Evolutionary conservation across 371 early-diverging fungal genomes (phyloP).

Genomic region (Batkoa obscura): DNA sequence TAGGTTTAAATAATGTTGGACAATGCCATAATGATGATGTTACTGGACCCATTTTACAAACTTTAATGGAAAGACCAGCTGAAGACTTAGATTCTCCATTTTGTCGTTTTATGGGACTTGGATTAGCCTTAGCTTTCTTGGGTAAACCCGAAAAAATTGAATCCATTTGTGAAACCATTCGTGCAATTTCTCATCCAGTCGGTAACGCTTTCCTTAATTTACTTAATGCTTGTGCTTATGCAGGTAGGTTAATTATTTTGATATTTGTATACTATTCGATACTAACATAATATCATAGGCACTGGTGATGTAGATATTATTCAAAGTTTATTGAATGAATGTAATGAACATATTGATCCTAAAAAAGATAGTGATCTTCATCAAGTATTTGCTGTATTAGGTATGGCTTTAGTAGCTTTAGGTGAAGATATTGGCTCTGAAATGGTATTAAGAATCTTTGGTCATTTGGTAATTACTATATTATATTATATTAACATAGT

Average conservation of each 20-base stretch:
- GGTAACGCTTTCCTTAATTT: constrained; percentile 38
- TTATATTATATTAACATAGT: background rate
- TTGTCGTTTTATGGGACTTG: constrained; percentile 80
- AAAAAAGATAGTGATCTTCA: constrained; percentile 62
- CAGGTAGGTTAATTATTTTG: constrained; percentile 29
- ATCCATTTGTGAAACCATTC: constrained; percentile 81
- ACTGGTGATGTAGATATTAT: constrained; percentile 92
- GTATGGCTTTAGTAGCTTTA: constrained; percentile 87
- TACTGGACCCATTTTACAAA: constrained; percentile 75
- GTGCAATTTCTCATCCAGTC: constrained; percentile 80
- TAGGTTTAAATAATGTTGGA: constrained; percentile 85
- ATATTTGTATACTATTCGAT: background rate
- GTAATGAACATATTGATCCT: constrained; percentile 81
- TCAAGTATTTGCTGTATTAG: constrained; percentile 91
- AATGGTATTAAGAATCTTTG: constrained; percentile 87
- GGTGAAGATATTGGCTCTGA: constrained; percentile 92
- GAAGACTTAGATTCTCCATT: constrained; percentile 59
- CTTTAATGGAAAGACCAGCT: constrained; percentile 88
- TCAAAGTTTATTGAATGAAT: constrained; percentile 85
- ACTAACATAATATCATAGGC: constrained; percentile 10
- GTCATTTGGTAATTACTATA: constrained; percentile 50
- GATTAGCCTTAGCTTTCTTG: constrained; percentile 72
- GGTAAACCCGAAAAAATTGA: constrained; percentile 76
- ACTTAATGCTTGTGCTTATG: constrained; percentile 76
- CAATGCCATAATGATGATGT: constrained; percentile 74